Percentiles rank a stretch among this genome's conserved stretches.
phyloP scores from a whole-genome alignment of 768 basidiomycete genomes.

The Lanmaoa pseudosensibilis region DNA sequence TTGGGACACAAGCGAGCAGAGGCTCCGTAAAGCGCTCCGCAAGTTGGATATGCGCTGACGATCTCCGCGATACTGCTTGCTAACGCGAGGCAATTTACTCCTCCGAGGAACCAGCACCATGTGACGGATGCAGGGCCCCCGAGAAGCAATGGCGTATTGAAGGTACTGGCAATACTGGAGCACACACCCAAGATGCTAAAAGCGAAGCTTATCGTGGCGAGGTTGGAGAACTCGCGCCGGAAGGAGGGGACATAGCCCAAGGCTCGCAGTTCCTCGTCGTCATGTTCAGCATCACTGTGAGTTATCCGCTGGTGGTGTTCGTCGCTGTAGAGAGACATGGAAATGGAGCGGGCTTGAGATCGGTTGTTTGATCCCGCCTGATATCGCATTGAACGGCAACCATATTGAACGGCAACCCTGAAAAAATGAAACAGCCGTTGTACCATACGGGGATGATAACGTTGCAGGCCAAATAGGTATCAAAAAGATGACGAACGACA shows the following conservation, averaged over 20 bases:
- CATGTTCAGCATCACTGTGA: not conserved
- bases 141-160: slow-evolving; percentile 38
- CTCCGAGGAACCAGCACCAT: slow-evolving; percentile 38
- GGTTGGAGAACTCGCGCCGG: slow-evolving; percentile 44
- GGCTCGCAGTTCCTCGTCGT: slow-evolving; percentile 27
- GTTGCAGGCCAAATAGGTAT: too few relatives aligned
- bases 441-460: too few relatives aligned
- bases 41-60: slow-evolving; percentile 34
- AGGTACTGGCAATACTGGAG: slow-evolving; percentile 39
- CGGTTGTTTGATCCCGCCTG: not conserved
- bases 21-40: slow-evolving; percentile 57
- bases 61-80: slow-evolving; percentile 33
- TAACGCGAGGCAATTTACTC: slow-evolving; percentile 29
- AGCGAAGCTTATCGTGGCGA: slow-evolving; percentile 36
- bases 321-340: slow-evolving; percentile 4
- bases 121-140: slow-evolving; percentile 39
- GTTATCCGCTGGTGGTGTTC: not conserved
- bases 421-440: not conserved
- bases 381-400: not conserved
- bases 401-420: too few relatives aligned
- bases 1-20: slow-evolving; percentile 72
- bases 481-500: too few relatives aligned
- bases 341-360: not conserved
- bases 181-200: slow-evolving; percentile 39
- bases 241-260: slow-evolving; percentile 37